Percentiles rank a stretch among this genome's conserved stretches.
These are phyloP conservation scores for Pulveroboletus frians DNA, from an alignment of 768 basidiomycete species.

Conservation along the genomic window DNA sequence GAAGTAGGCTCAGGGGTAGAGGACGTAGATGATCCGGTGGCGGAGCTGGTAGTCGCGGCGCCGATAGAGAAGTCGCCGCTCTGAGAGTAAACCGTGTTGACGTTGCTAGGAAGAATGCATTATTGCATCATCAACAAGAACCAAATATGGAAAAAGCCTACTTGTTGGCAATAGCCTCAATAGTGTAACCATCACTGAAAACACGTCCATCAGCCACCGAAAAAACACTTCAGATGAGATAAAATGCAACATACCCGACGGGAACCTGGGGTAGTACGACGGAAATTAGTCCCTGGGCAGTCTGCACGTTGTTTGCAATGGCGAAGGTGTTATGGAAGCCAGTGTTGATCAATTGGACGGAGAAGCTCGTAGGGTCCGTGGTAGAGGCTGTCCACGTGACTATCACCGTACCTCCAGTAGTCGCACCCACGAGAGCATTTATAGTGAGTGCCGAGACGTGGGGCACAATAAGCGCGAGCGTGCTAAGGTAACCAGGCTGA, in stretches of 20 bases:
- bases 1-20: no score
- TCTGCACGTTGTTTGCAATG: conserved; percentile 50
- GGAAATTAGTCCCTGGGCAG: conserved; percentile 30
- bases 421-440: conserved; percentile 30
- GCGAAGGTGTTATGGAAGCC: conserved; percentile 50
- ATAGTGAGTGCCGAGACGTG: conserved; percentile 43
- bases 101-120: conserved; percentile 32
- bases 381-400: conserved; percentile 42
- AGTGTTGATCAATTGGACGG: conserved; percentile 44
- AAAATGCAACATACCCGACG: conserved; percentile 31
- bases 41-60: conserved; percentile 5
- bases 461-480: conserved; percentile 43
- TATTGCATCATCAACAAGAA: not conserved
- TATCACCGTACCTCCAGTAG: conserved; percentile 33
- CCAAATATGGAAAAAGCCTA: conserved; percentile 11
- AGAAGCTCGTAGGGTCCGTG: conserved; percentile 40
- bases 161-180: conserved; percentile 43
- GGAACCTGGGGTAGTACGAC: conserved; percentile 47
- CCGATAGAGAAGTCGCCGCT: conserved; percentile 41
- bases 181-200: conserved; percentile 42
- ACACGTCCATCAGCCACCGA: not conserved
- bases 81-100: conserved; percentile 39
- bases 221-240: not conserved
- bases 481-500: conserved; percentile 23
- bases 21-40: conserved; percentile 12